These are phyloP conservation scores for Leccinum angustisporum DNA, from an alignment of 1,284 basidiomycete genomes.

Conservation along the genomic window DNA sequence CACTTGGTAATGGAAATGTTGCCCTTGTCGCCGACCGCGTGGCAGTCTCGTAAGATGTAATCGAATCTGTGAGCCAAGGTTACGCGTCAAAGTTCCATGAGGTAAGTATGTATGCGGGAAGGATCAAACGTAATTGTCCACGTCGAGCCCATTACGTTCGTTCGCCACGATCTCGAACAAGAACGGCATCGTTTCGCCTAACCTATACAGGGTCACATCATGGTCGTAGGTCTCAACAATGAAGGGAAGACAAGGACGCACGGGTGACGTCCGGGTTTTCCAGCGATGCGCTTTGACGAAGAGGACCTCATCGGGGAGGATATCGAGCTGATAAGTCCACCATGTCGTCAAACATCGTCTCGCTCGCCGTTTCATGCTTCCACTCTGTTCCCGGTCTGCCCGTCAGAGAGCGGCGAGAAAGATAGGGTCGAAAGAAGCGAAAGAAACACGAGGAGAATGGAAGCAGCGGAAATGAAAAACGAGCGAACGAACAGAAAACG, in stretches of 20 bases:
- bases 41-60: conserved; percentile 72
- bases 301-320: conserved; percentile 38
- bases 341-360: conserved; percentile 61
- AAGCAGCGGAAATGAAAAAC: background rate
- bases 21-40: conserved; percentile 64
- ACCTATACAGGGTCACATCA: conserved; percentile 11
- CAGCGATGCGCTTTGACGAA: conserved; percentile 58
- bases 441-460: background rate
- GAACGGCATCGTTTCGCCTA: conserved; percentile 46
- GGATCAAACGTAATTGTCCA: conserved; percentile 60
- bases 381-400: conserved; percentile 35
- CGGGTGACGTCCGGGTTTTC: conserved; percentile 38
- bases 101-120: background rate
- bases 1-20: conserved; percentile 48
- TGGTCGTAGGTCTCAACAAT: background rate
- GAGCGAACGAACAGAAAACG: conserved; percentile 17
- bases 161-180: conserved; percentile 77
- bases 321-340: conserved; percentile 44
- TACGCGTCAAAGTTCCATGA: background rate
- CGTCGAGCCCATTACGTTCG: conserved; percentile 74
- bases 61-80: conserved; percentile 56
- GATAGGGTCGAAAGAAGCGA: background rate
- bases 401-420: background rate
- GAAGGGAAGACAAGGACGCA: conserved; percentile 22
- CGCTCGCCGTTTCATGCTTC: conserved; percentile 56